phyloP scores from a whole-genome alignment of 2,329 filamentous ascomycete genomes.

The Aspergillus fijiensis region DNA sequence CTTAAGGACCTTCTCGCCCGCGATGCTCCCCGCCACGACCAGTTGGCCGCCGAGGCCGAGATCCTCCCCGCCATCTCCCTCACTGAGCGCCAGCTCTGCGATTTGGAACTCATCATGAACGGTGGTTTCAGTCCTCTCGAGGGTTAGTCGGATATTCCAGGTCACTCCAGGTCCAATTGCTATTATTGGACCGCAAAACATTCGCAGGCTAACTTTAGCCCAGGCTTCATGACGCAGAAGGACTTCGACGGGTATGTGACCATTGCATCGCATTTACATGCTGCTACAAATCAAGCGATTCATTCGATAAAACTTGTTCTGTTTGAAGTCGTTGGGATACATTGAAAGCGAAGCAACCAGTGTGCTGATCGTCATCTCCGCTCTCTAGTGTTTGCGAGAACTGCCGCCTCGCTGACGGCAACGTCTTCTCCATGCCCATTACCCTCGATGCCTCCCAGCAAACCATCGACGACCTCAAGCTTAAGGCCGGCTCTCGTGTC shows the following conservation, averaged over 20 bases:
- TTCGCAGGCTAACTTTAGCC: conserved; percentile 15
- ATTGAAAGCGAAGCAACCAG: not conserved
- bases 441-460: conserved; percentile 80
- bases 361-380: conserved; percentile 15
- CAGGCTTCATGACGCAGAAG: conserved; percentile 95
- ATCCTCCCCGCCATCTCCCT: conserved; percentile 79
- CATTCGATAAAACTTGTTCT: not conserved
- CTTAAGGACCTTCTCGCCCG: conserved; percentile 97
- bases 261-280: not conserved
- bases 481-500: conserved; percentile 78
- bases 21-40: conserved; percentile 76
- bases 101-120: conserved; percentile 95
- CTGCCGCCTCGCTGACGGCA: conserved; percentile 81
- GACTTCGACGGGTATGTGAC: conserved; percentile 83
- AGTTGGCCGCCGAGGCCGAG: conserved; percentile 83
- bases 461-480: conserved; percentile 69
- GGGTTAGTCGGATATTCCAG: conserved; percentile 58
- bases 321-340: conserved; percentile 9
- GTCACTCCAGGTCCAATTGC: too few species aligned
- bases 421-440: conserved; percentile 95
- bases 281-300: not conserved
- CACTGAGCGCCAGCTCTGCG: conserved; percentile 92
- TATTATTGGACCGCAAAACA: not conserved
- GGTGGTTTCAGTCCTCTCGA: conserved; percentile 97
- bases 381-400: conserved; percentile 75